These are phyloP conservation scores for Waltiozyma sp. DNA, from an alignment of 1,139 yeast genomes.

Conservation along the genomic window DNA sequence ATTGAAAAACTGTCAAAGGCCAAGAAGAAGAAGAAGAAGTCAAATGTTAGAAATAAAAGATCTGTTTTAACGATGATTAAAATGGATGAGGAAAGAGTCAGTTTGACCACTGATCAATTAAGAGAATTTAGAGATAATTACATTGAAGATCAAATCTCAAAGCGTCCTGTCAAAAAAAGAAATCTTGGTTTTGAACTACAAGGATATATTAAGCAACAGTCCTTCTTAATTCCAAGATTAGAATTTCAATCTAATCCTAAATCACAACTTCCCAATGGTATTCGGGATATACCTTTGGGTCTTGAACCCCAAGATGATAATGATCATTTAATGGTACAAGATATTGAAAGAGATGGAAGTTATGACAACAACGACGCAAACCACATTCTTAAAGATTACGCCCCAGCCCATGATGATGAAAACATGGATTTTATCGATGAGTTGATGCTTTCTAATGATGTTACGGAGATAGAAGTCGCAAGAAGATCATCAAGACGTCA, in stretches of 20 bases:
- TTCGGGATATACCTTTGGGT: not conserved
- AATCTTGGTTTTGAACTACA: not conserved
- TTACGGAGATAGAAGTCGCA: not conserved
- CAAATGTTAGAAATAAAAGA: not conserved
- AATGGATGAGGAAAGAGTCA: conserved; percentile 9
- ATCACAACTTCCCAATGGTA: not conserved
- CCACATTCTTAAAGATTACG: not conserved
- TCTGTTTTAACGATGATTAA: not conserved
- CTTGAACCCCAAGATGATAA: not conserved
- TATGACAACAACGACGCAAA: not conserved
- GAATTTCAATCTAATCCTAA: not conserved
- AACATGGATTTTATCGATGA: conserved; percentile 17
- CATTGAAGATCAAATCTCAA: conserved; percentile 9
- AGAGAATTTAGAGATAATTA: conserved; percentile 17
- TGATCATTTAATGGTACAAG: not conserved
- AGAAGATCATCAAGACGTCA: conserved; percentile 11
- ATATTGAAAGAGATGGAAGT: not conserved
- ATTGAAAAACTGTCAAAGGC: not conserved
- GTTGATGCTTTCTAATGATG: conserved; percentile 5
- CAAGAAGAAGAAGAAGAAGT: too few species aligned
- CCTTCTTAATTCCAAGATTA: not conserved
- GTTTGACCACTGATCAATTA: conserved; percentile 13
- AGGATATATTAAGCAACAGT: not conserved
- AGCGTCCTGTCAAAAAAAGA: conserved; percentile 2
- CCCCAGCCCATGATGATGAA: not conserved